A percentile compares a stretch with the other conserved stretches of the same genome.
phyloP scores from a whole-genome alignment of 2,329 filamentous ascomycete genomes.

The Thyridium curvatum region DNA sequence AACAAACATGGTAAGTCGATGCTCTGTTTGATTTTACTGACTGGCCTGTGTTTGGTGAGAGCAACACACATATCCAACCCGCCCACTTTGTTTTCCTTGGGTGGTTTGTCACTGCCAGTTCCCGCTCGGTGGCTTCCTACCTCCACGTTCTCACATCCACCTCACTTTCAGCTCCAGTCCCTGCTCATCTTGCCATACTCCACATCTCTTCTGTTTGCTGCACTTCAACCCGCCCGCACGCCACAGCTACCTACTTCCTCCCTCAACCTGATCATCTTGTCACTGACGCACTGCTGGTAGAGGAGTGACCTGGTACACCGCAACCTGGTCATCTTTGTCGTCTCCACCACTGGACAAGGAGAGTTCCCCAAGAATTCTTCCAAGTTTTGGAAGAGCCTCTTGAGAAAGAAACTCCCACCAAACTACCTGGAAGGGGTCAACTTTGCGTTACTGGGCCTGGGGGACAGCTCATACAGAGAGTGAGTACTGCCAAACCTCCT shows the following conservation, averaged over 20 bases:
- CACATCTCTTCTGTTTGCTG: too few species aligned
- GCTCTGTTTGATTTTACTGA: not conserved
- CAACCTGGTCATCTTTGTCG: constrained; percentile 66
- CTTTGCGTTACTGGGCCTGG: constrained; percentile 85
- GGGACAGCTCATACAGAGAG: constrained; percentile 91
- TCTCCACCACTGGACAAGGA: constrained; percentile 92
- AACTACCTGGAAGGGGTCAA: constrained; percentile 61
- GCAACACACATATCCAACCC: too few species aligned
- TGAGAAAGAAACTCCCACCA: constrained; percentile 69
- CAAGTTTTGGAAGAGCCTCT: constrained; percentile 76
- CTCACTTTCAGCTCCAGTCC: too few species aligned
- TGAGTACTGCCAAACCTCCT: constrained; percentile 4
- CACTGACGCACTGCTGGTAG: constrained; percentile 15
- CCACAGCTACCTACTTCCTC: too few species aligned
- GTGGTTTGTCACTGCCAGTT: too few species aligned
- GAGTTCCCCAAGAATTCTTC: constrained; percentile 82
- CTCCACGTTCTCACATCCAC: too few species aligned
- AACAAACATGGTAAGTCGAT: constrained; percentile 5
- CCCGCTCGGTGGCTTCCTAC: too few species aligned
- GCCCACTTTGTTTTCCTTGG: too few species aligned
- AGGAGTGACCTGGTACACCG: constrained; percentile 42
- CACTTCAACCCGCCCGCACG: too few species aligned
- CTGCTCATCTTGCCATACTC: too few species aligned
- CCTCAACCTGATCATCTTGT: too few species aligned
- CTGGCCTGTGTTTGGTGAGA: too few species aligned